These are phyloP conservation scores for Eucalyptus lansdowneana DNA, from an alignment of 345 rosid species.

Conservation along the genomic window DNA sequence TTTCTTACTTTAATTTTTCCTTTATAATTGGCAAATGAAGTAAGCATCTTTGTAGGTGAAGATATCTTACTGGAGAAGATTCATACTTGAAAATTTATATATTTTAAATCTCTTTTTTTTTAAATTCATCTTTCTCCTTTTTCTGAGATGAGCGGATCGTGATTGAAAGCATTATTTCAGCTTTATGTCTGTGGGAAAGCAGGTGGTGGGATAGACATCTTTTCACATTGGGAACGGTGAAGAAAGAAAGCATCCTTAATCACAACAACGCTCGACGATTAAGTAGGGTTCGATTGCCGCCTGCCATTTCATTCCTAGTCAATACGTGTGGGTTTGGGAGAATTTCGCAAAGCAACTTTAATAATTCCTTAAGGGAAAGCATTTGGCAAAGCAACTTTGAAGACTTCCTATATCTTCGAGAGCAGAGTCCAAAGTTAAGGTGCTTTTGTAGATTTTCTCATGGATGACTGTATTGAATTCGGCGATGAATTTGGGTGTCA, in stretches of 20 bases:
- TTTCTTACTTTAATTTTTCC: neutral
- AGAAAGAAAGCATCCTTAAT: neutral
- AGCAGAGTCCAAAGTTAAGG: neutral
- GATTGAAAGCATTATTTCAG: neutral
- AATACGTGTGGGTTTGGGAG: neutral
- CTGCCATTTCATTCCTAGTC: neutral
- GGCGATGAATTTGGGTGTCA: neutral
- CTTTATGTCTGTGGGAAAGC: neutral
- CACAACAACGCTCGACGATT: neutral
- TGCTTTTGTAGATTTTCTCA: neutral
- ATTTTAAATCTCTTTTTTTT: neutral
- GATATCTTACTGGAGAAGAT: neutral
- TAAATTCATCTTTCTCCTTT: neutral
- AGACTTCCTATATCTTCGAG: neutral
- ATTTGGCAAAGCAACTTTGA: neutral
- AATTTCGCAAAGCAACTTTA: neutral
- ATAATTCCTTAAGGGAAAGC: neutral
- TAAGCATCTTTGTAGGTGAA: neutral
- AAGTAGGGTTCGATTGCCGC: neutral
- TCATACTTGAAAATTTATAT: neutral
- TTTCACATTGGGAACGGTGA: neutral
- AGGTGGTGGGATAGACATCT: neutral
- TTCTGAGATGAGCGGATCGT: neutral
- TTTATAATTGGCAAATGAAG: neutral
- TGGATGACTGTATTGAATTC: neutral